Evolutionary conservation across 306 rosid genomes (phyloP).

Genomic region (Dryas alaskensis): DNA sequence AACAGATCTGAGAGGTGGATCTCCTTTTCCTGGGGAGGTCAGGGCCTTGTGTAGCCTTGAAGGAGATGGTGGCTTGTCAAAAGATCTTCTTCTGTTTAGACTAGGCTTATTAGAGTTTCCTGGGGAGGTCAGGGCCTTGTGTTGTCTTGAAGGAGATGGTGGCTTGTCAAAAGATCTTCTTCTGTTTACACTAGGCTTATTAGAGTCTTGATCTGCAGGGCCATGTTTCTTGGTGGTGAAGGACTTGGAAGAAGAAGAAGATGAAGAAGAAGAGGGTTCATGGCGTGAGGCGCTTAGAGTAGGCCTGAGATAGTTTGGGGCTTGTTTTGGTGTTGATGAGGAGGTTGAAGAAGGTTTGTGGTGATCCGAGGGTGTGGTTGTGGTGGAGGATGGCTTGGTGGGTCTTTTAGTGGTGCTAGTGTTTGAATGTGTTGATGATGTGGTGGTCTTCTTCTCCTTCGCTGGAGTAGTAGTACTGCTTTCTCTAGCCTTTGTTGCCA

Average conservation of each 20-base stretch:
- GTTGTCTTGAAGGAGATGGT: slow-evolving; percentile 47
- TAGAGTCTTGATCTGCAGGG: slow-evolving; percentile 10
- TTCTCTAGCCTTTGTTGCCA: slow-evolving; percentile 69
- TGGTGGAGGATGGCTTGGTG: slow-evolving; percentile 31
- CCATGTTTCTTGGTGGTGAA: slow-evolving; percentile 24
- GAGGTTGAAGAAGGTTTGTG: slow-evolving; percentile 17
- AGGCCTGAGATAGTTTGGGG: slow-evolving; percentile 67
- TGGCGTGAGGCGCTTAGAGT: slow-evolving; percentile 50
- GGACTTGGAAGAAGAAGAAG: background rate
- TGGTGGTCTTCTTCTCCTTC: slow-evolving; percentile 50
- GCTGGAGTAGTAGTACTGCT: slow-evolving; percentile 24
- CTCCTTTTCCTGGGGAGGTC: slow-evolving; percentile 49
- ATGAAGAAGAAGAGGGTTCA: slow-evolving; percentile 29
- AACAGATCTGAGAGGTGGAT: slow-evolving; percentile 5
- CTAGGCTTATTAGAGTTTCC: slow-evolving; percentile 26
- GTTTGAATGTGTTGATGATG: slow-evolving; percentile 28
- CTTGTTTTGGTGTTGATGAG: slow-evolving; percentile 38
- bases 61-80: slow-evolving; percentile 64
- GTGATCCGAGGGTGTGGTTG: slow-evolving; percentile 13
- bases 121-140: slow-evolving; percentile 49
- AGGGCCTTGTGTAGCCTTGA: slow-evolving; percentile 45
- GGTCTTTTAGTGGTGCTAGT: slow-evolving; percentile 31
- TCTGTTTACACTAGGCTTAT: slow-evolving; percentile 41
- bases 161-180: slow-evolving; percentile 89
- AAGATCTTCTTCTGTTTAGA: slow-evolving; percentile 69